Percentiles rank a stretch among this genome's conserved stretches.
Conservation (phyloP, 306 rosid genomes). For the Chamaecrista fasciculata region DNA sequence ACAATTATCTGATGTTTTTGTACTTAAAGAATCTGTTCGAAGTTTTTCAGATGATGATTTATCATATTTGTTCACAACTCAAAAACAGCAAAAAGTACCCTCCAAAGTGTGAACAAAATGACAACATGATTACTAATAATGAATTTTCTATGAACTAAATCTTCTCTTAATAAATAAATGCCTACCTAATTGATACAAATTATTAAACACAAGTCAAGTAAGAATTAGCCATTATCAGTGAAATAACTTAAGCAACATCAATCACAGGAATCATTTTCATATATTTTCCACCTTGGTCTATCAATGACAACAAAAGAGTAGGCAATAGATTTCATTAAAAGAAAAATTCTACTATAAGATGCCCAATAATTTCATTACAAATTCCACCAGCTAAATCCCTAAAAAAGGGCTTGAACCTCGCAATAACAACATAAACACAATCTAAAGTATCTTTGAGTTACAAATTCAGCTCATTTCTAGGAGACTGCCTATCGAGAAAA, state of each 20-base stretch:
- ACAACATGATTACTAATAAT: neutral
- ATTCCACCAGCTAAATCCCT: neutral
- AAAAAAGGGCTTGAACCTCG: neutral
- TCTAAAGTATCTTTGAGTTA: neutral
- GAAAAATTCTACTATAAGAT: neutral
- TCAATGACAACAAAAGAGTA: neutral
- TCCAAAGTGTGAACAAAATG: neutral
- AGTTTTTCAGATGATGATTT: neutral
- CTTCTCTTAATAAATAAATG: neutral
- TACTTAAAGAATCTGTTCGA: no score
- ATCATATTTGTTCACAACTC: neutral
- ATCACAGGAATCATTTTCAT: neutral
- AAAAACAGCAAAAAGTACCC: neutral
- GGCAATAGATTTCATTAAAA: neutral
- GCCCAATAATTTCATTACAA: neutral
- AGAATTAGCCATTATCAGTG: neutral
- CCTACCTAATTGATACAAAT: no score
- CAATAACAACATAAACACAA: neutral
- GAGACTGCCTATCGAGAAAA: neutral
- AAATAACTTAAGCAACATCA: neutral
- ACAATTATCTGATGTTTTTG: neutral
- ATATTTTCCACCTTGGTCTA: neutral
- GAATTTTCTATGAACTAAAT: neutral
- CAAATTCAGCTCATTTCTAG: neutral
- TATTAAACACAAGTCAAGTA: neutral